phyloP scores from a whole-genome alignment of 352 stramenopile species.

The Globisporangium paddicum region DNA sequence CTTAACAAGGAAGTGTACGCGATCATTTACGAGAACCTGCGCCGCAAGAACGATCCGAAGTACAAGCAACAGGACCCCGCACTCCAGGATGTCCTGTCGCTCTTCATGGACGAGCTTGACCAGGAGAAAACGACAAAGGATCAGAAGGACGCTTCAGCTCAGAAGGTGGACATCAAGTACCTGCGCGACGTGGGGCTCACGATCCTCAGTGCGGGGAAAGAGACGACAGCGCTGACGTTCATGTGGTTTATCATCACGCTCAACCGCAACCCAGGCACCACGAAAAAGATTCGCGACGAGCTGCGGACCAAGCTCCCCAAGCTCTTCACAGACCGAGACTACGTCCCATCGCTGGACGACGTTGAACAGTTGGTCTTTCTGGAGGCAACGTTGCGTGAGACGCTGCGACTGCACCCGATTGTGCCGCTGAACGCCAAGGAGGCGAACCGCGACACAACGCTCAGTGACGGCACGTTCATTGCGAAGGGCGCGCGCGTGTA shows the following conservation, averaged over 20 bases:
- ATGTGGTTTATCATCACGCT: constrained; percentile 73
- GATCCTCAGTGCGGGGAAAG: constrained; percentile 66
- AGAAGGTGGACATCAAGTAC: constrained; percentile 34
- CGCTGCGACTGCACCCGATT: constrained; percentile 57
- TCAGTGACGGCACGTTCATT: constrained; percentile 54
- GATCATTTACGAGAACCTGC: constrained; percentile 43
- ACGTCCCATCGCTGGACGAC: constrained; percentile 42
- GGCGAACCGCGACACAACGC: constrained; percentile 41
- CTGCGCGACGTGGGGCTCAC: constrained; percentile 65
- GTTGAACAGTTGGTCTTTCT: constrained; percentile 50
- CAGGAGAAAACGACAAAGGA: constrained; percentile 13
- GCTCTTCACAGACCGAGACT: constrained; percentile 22
- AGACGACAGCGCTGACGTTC: constrained; percentile 69
- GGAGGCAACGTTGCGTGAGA: constrained; percentile 55
- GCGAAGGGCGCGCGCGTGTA: constrained; percentile 43
- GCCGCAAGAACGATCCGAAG: constrained; percentile 20
- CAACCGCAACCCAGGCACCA: constrained; percentile 48
- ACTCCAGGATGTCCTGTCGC: constrained; percentile 37
- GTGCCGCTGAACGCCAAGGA: constrained; percentile 56
- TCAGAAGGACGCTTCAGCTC: neutral
- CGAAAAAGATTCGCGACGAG: constrained; percentile 39
- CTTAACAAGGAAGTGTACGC: constrained; percentile 37
- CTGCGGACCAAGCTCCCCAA: constrained; percentile 32
- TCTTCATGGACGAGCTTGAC: constrained; percentile 37
- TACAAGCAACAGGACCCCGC: constrained; percentile 11